Evolutionary conservation across 495 filamentous ascomycete genomes (phyloP).

Genomic region (Neurospora africana): DNA sequence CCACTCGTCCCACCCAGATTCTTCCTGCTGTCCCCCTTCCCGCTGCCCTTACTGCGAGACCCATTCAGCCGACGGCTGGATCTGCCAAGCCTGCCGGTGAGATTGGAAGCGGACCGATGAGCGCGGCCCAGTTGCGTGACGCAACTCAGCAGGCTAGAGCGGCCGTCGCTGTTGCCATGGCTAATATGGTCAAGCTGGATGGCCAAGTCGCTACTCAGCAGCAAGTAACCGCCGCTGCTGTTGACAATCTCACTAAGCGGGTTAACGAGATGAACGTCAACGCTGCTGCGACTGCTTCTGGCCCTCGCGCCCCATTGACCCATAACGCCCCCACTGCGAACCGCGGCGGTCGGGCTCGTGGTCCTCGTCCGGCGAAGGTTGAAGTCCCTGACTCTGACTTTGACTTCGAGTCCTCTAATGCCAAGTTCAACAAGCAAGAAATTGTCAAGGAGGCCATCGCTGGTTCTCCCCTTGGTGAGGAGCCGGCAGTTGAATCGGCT

Average conservation of each 20-base stretch:
- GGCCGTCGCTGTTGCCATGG: constrained; percentile 85
- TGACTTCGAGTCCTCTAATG: constrained; percentile 87
- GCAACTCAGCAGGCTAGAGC: constrained; percentile 75
- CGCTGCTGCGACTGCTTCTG: constrained; percentile 17
- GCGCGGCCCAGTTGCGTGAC: constrained; percentile 41
- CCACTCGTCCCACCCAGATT: constrained; percentile 29
- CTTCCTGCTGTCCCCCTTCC: constrained; percentile 53
- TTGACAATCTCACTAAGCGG: constrained; percentile 74
- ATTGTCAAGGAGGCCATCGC: constrained; percentile 85
- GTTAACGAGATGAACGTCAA: constrained; percentile 80
- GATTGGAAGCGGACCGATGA: constrained; percentile 20
- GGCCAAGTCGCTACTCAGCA: constrained; percentile 41
- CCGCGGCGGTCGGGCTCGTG: constrained; percentile 45
- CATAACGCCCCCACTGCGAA: constrained; percentile 26
- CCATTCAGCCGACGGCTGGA: constrained; percentile 19
- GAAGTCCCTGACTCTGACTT: constrained; percentile 85
- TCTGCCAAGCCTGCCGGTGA: constrained; percentile 27
- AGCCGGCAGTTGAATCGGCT: constrained; percentile 25
- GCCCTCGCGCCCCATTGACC: background rate
- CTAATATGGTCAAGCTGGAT: constrained; percentile 45
- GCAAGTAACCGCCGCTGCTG: constrained; percentile 31
- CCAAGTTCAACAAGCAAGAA: constrained; percentile 97
- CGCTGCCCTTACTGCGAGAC: constrained; percentile 50
- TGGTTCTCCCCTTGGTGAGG: constrained; percentile 56
- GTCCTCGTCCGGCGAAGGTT: constrained; percentile 52